Evolutionary conservation across 805 yeast species (phyloP), one percentile per base, ranked within the genome.

Genomic region (Yamadazyma takamatsuzukensis): DNA sequence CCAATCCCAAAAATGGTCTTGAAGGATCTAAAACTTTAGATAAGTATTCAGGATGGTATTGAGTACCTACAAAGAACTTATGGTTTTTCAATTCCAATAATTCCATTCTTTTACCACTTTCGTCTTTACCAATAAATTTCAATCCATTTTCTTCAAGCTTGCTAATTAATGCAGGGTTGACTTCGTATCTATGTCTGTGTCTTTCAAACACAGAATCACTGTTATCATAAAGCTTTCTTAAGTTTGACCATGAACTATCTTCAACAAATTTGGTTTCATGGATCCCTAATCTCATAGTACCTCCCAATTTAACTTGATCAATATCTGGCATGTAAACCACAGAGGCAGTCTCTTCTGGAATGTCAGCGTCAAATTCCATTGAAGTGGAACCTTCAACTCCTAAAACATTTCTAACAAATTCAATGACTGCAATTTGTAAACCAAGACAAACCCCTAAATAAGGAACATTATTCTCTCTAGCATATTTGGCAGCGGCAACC

Each of bases 261-360:
- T 65, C 65, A 51, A 76, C 80, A 72, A 93, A 93, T 44, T 73
- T 76, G 24, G 97, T 88, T 46, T 89, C 78, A 64, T 96, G 88
- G 45, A 87, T 72, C 49, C 99, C 99, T 48, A 93, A 75, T 71
- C 99, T 82, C 99, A 93, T 93, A 32, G 97, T 90, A 47, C 99
- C 99, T 44, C 99, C 99, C 70, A 93, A 74, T 59, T 86, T 87
- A 48, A 83, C 80, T 69, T 88, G 90, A 64, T 88, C 95, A 42
- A 90, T 88, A 63, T 93, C 99, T 27, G 99, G 99, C 99, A 93
- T 93, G 70, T 87, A 93, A 30, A 93, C 85, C 38, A 93, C 94
- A 32, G 87, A 76, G 13, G 87, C 81, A 34, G 74, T 72, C 21
- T 68, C 74, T 35, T 81, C 83, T 25, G 72, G 64, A 32, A 76